Conservation (phyloP, 495 filamentous ascomycete genomes). For the Hypomontagnella monticulosa region DNA sequence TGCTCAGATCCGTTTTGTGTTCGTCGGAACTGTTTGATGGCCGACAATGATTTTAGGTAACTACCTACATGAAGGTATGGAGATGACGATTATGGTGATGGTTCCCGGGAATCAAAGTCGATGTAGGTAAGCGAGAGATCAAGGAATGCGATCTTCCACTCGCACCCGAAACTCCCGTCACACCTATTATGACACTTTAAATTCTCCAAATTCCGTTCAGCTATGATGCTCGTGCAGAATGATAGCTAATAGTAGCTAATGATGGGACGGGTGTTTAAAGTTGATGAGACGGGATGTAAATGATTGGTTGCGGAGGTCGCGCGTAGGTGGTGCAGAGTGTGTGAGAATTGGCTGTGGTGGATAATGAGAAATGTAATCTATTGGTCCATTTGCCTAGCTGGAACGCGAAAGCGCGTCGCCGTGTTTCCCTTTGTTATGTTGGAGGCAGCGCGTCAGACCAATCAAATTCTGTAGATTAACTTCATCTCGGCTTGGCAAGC, state of each 20-base stretch:
- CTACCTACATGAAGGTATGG: neutral
- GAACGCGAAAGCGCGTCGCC: conserved; percentile 31
- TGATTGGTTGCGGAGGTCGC: conserved; percentile 39
- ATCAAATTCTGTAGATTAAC: conserved; percentile 27
- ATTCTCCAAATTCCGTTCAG: conserved; percentile 16
- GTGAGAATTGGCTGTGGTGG: conserved; percentile 10
- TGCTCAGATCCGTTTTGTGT: conserved; percentile 16
- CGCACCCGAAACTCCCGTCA: conserved; percentile 9
- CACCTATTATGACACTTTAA: conserved; percentile 12
- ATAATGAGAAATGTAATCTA: neutral
- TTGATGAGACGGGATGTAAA: conserved; percentile 29
- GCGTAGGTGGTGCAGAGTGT: conserved; percentile 28
- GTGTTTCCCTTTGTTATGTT: conserved; percentile 35
- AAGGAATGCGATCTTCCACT: conserved; percentile 9
- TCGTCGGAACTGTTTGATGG: conserved; percentile 14
- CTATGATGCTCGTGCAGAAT: conserved; percentile 24
- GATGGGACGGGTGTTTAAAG: conserved; percentile 42
- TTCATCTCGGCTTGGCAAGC: conserved; percentile 24
- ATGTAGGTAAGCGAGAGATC: neutral
- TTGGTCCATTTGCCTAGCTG: conserved; percentile 16
- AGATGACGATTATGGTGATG: neutral
- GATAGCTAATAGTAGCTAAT: conserved; percentile 29
- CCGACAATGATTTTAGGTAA: neutral
- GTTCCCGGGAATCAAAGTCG: neutral
- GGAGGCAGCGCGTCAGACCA: conserved; percentile 25